Percentiles rank a stretch among this genome's conserved stretches.
Conservation (phyloP, 1,139 yeast genomes). For the Yamadazyma friedrichii region DNA sequence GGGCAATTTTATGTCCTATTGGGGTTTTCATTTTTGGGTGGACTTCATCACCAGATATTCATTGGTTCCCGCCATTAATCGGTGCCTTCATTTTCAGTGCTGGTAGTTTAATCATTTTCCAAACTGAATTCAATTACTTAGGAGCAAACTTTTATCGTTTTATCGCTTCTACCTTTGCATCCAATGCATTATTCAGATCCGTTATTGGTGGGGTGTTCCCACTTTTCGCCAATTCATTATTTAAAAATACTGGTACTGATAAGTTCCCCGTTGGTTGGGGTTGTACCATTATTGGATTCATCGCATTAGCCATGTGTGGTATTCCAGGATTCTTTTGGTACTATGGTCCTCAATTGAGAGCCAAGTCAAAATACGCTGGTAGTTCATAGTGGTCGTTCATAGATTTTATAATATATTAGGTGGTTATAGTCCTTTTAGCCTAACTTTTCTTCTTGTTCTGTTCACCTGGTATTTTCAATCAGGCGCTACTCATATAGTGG, state of each 20-base stretch:
- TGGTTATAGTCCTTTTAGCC: no score
- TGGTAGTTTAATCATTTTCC: conserved; percentile 42
- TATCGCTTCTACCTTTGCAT: conserved; percentile 60
- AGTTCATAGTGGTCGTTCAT: no score
- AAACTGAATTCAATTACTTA: conserved; percentile 35
- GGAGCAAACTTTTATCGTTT: conserved; percentile 34
- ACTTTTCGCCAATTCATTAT: conserved; percentile 54
- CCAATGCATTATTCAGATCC: conserved; percentile 53
- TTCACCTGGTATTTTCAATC: no score
- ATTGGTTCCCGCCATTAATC: conserved; percentile 43
- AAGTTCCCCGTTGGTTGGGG: conserved; percentile 61
- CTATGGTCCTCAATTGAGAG: conserved; percentile 50
- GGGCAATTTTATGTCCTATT: conserved; percentile 39
- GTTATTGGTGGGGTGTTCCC: conserved; percentile 63
- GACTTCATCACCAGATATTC: conserved; percentile 40
- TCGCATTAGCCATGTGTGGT: conserved; percentile 39
- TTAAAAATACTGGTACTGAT: conserved; percentile 39
- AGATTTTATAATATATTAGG: no score
- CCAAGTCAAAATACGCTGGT: conserved; percentile 40
- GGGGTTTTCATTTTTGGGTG: conserved; percentile 52
- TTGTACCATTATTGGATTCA: conserved; percentile 44
- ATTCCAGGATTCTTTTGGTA: conserved; percentile 48
- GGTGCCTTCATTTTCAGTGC: conserved; percentile 40
- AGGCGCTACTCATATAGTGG: no score
- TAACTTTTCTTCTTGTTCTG: no score